Percentiles rank a stretch among this genome's conserved stretches.
Conservation (phyloP, 306 rosid genomes). For the Malus orientalis region DNA sequence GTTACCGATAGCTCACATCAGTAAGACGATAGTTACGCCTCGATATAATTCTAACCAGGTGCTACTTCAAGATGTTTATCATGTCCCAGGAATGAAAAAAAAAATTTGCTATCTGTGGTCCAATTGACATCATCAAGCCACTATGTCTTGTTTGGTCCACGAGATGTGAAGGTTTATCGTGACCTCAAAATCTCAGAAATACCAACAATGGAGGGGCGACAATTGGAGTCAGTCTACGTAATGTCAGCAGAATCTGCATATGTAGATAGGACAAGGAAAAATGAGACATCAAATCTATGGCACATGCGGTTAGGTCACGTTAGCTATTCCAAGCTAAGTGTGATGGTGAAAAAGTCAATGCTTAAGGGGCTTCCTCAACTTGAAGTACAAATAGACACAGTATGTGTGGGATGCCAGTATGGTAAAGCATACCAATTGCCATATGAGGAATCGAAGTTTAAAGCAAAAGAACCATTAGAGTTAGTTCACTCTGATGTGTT, state of each 20-base stretch:
- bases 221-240: neutral
- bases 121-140: neutral
- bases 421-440: slow-evolving; percentile 1
- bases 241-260: neutral
- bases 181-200: neutral
- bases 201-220: neutral
- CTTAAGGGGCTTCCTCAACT: neutral
- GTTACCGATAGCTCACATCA: neutral
- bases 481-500: neutral
- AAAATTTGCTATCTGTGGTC: neutral
- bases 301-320: neutral
- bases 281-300: neutral
- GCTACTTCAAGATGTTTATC: too few relatives aligned
- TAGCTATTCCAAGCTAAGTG: neutral
- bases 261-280: neutral
- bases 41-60: too few relatives aligned
- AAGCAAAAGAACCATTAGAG: slow-evolving; percentile 1
- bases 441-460: neutral
- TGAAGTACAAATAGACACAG: neutral
- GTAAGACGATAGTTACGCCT: neutral
- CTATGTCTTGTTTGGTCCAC: neutral
- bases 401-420: neutral
- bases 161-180: neutral
- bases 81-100: too few relatives aligned
- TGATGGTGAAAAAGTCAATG: neutral